These are phyloP conservation scores for Trametes cubensis DNA, from an alignment of 768 basidiomycete species.

Conservation along the genomic window DNA sequence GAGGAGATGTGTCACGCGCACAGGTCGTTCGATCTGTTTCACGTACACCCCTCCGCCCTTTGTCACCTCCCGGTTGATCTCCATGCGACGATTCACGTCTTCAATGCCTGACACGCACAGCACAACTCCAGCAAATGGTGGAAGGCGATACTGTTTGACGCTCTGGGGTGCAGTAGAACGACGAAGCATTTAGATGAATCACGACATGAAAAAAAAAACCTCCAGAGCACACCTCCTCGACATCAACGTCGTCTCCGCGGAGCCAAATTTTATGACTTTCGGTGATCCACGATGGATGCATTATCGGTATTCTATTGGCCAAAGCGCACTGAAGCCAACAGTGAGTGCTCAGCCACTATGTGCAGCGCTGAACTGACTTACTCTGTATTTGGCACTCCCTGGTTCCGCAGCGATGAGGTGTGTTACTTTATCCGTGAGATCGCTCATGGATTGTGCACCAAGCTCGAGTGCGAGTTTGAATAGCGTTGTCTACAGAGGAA, in stretches of 20 bases:
- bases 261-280: conserved; percentile 77
- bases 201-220: neutral
- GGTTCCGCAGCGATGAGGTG: conserved; percentile 84
- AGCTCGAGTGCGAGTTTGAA: conserved; percentile 81
- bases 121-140: conserved; percentile 69
- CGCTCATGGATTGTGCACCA: conserved; percentile 67
- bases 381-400: conserved; percentile 83
- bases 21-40: conserved; percentile 75
- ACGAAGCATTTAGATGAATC: neutral
- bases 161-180: conserved; percentile 46
- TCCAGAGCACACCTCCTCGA: conserved; percentile 52
- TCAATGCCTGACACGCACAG: conserved; percentile 79
- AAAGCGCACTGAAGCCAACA: conserved; percentile 71
- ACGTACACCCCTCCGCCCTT: conserved; percentile 68
- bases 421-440: conserved; percentile 85
- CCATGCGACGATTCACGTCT: conserved; percentile 57
- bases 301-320: conserved; percentile 77
- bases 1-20: conserved; percentile 83
- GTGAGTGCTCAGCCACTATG: neutral
- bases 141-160: conserved; percentile 61
- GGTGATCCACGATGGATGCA: conserved; percentile 76
- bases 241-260: conserved; percentile 76
- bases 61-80: conserved; percentile 65
- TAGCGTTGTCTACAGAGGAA: conserved; percentile 54
- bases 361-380: conserved; percentile 28